Base-by-base conservation (phyloP, 2,329 filamentous ascomycete genomes). In the Celoporthe dispersa region DNA sequence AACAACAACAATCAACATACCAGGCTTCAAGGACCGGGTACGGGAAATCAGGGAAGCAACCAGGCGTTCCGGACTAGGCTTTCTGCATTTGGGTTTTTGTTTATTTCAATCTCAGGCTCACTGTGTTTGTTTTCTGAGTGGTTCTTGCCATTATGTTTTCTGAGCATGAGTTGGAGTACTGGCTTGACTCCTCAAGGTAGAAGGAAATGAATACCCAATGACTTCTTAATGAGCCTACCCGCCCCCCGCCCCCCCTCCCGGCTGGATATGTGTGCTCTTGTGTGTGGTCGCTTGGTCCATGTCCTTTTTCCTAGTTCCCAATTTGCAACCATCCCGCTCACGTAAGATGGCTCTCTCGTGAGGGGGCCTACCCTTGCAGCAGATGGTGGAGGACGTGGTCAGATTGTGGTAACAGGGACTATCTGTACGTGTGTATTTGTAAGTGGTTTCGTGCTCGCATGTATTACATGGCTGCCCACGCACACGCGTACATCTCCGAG, bases 151-250 rank as follows among this genome's bases (percentile, higher is more conserved):
- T 16, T 16, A n/a, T 48, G 28, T 28, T 57, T 57, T 31, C 28
- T 55, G 51, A 55, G 51, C 53, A 57, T 57, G 28, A 57, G 53
- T 16, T 28, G 53, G 53, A 57, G 53, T 57, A 57, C 53, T 7
- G 53, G 53, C 53, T 33, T 31, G 51, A 55, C 9, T 48, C 44
- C n/a, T 28, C 14, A 28, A 57, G 53, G 53, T 41, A 63, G 11
- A 63, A 28, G 37, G 60, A n/a, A 63, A 63, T 63, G 35, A 63
- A 63, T 63, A 63, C 60, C 60, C 60, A 63, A 39, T 63, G 25
- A 44, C 60, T 25, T 63, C 14, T 25, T 44, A 22, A 8, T 2
- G 19, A n/a, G 31, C 53, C 53, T 7, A 31, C 8, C 28, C 0
- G 19, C n/a, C n/a, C n/a, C n/a, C n/a, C n/a, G n/a, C n/a, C n/a